Percentiles rank a stretch among this genome's conserved stretches.
Conservation (phyloP, 1,139 yeast species). For the Candida sanyaensis region DNA sequence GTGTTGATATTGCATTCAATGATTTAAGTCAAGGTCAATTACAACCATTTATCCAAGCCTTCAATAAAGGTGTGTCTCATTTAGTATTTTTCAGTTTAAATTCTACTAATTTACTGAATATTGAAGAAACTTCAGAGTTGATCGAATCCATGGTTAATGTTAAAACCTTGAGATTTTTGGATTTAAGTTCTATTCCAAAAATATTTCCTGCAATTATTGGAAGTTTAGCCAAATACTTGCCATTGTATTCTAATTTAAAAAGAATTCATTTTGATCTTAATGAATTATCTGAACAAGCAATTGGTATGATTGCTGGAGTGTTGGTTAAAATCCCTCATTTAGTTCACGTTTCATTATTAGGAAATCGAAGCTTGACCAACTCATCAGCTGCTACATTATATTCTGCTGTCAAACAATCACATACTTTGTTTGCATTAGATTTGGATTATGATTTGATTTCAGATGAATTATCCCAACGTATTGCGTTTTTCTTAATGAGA, state of each 20-base stretch:
- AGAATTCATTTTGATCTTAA: slow-evolving; percentile 81
- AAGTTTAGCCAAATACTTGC: slow-evolving; percentile 60
- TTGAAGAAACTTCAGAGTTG: slow-evolving; percentile 55
- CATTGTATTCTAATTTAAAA: slow-evolving; percentile 62
- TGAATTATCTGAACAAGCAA: slow-evolving; percentile 60
- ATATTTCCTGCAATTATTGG: slow-evolving; percentile 74
- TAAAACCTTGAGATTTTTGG: slow-evolving; percentile 67
- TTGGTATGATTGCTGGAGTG: slow-evolving; percentile 68
- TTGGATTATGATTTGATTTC: slow-evolving; percentile 69
- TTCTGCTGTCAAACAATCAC: slow-evolving; percentile 67
- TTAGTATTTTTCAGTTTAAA: slow-evolving; percentile 70
- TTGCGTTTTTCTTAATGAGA: slow-evolving; percentile 79
- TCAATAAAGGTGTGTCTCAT: slow-evolving; percentile 35
- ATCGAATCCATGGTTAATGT: slow-evolving; percentile 53
- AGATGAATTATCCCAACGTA: slow-evolving; percentile 71
- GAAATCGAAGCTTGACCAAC: slow-evolving; percentile 56
- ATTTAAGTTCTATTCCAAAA: slow-evolving; percentile 70
- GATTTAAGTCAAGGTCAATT: slow-evolving; percentile 61
- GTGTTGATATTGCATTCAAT: slow-evolving; percentile 84
- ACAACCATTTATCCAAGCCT: slow-evolving; percentile 48
- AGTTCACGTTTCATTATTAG: slow-evolving; percentile 75
- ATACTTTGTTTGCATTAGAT: slow-evolving; percentile 67
- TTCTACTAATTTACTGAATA: slow-evolving; percentile 59
- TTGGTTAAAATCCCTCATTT: slow-evolving; percentile 69
- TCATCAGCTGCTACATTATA: slow-evolving; percentile 69